These are phyloP conservation scores for Cladosporium phlei DNA, from an alignment of 2,329 filamentous ascomycete species.

Conservation along the genomic window DNA sequence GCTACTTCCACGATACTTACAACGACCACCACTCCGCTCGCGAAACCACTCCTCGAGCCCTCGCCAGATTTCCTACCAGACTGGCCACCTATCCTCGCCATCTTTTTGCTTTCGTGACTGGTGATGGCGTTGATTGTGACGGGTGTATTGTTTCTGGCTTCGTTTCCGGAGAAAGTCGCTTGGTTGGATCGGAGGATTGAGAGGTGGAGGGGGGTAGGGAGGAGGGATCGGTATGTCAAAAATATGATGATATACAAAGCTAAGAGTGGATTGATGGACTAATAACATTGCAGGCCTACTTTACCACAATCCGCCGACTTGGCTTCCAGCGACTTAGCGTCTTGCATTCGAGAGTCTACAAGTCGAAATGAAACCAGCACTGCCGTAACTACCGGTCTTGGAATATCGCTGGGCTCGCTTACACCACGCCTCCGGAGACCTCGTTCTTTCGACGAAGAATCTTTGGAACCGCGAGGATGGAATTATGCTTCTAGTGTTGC, in stretches of 20 bases:
- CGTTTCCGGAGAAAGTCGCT: constrained; percentile 18
- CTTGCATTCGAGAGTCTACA: no score
- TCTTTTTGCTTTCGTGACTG: constrained; percentile 18
- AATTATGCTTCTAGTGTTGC: not conserved
- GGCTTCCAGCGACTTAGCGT: no score
- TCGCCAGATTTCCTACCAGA: not conserved
- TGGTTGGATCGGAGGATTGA: not conserved
- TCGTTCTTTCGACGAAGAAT: not conserved
- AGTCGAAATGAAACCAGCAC: not conserved
- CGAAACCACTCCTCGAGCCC: not conserved
- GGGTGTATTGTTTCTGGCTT: constrained; percentile 20
- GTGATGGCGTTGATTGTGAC: constrained; percentile 12
- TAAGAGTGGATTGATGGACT: no score
- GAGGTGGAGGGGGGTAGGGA: not conserved
- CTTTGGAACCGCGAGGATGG: not conserved
- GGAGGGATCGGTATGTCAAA: not conserved
- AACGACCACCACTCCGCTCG: not conserved
- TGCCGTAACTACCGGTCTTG: not conserved
- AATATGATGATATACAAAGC: no score
- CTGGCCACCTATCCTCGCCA: constrained; percentile 8
- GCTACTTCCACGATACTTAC: no score
- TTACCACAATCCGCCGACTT: no score
- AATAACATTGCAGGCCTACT: no score
- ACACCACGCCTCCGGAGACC: not conserved
- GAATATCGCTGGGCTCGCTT: not conserved